These are phyloP conservation scores for Candida caryicola DNA, from an alignment of 805 yeast species.

Conservation along the genomic window DNA sequence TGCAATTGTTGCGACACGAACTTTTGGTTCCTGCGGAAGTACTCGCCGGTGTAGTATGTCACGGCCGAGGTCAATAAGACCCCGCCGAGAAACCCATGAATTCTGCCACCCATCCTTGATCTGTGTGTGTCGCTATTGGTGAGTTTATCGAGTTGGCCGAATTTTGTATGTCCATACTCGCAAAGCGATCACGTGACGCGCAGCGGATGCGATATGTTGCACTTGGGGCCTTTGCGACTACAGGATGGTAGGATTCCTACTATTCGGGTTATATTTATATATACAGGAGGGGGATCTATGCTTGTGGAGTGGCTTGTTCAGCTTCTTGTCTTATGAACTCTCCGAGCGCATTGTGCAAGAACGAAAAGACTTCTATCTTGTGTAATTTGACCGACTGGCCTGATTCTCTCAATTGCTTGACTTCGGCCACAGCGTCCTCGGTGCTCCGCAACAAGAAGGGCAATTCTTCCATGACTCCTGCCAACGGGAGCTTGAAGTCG, in stretches of 20 bases:
- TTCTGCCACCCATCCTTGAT: constrained; percentile 39
- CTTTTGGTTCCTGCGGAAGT: constrained; percentile 48
- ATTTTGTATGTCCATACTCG: no score
- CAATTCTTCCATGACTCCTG: constrained; percentile 39
- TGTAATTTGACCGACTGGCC: constrained; percentile 27
- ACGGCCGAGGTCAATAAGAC: constrained; percentile 61
- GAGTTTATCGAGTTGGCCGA: background rate
- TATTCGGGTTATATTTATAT: background rate
- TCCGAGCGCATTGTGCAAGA: constrained; percentile 32
- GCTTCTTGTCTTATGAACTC: constrained; percentile 12
- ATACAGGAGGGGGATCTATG: constrained; percentile 2
- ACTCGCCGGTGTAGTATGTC: constrained; percentile 58
- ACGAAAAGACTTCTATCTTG: constrained; percentile 41
- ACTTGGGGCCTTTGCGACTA: no score
- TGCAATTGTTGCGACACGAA: constrained; percentile 47
- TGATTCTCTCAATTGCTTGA: constrained; percentile 47
- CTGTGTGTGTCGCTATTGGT: background rate
- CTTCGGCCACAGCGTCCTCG: constrained; percentile 44
- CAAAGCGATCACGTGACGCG: no score
- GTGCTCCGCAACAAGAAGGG: constrained; percentile 36
- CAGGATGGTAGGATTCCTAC: no score
- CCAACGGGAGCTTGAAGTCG: constrained; percentile 30
- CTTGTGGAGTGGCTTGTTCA: background rate
- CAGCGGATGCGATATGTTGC: no score
- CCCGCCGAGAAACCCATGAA: constrained; percentile 47